A percentile compares a stretch with the other conserved stretches of the same genome.
phyloP scores from a whole-genome alignment of 1,284 basidiomycete species.

The Coniferiporia weirii region DNA sequence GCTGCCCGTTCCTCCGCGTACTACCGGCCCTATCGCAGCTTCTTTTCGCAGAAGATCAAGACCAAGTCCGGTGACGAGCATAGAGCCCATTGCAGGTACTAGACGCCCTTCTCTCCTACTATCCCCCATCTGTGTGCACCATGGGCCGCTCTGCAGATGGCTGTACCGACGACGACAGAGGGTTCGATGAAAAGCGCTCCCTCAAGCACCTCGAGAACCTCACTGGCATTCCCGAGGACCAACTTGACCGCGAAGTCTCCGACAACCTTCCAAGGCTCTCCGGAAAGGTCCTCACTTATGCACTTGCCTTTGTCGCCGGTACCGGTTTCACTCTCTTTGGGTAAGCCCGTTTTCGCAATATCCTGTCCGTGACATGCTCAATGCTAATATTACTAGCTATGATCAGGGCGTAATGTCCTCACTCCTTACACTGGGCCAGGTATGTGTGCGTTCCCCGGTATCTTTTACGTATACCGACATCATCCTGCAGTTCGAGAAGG shows the following conservation, averaged over 20 bases:
- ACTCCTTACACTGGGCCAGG: conserved; percentile 48
- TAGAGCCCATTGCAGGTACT: no score
- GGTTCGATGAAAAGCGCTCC: conserved; percentile 10
- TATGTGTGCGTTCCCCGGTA: conserved; percentile 17
- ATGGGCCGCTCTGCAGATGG: neutral
- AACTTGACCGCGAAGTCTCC: conserved; percentile 6
- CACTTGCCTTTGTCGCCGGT: conserved; percentile 47
- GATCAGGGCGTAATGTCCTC: conserved; percentile 65
- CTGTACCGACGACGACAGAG: conserved; percentile 5
- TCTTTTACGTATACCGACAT: neutral
- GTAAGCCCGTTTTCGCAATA: conserved; percentile 25
- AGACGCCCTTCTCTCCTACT: no score
- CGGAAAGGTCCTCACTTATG: conserved; percentile 38
- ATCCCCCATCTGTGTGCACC: no score
- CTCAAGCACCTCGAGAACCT: conserved; percentile 14
- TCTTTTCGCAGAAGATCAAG: no score
- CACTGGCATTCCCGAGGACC: conserved; percentile 6
- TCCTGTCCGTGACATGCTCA: neutral
- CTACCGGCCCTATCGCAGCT: no score
- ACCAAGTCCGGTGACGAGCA: no score
- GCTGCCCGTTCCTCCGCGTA: no score
- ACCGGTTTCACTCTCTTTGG: conserved; percentile 59
- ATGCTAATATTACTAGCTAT: conserved; percentile 33
- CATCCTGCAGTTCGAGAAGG: conserved; percentile 39
- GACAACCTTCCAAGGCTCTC: conserved; percentile 32